Conservation (phyloP, 164 flowering plant genomes). For the Vitis cinerea region DNA sequence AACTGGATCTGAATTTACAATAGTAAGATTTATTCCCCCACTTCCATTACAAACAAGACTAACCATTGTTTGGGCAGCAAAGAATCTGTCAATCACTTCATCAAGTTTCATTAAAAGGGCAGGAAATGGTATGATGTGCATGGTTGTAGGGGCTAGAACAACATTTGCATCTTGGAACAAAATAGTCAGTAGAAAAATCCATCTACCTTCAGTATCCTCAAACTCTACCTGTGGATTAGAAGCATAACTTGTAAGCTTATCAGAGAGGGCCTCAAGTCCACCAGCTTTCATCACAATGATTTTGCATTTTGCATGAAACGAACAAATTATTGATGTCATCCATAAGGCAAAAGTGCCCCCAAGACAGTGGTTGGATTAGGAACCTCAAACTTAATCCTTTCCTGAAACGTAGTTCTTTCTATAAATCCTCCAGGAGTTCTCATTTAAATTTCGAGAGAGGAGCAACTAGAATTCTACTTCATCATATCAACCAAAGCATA, state of each 20-base stretch:
- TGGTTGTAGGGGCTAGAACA: constrained; percentile 50
- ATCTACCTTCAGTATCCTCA: constrained; percentile 49
- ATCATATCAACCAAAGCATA: constrained; percentile 69
- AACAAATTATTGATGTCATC: constrained; percentile 72
- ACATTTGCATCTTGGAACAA: constrained; percentile 69
- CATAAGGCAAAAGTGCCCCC: constrained; percentile 76
- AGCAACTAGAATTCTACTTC: constrained; percentile 47
- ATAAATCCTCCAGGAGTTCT: constrained; percentile 54
- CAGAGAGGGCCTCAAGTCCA: constrained; percentile 65
- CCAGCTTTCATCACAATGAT: constrained; percentile 73
- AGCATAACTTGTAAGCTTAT: constrained; percentile 61
- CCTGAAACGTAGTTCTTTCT: constrained; percentile 42
- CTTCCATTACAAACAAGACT: constrained; percentile 63
- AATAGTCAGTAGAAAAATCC: constrained; percentile 58
- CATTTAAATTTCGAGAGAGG: constrained; percentile 55
- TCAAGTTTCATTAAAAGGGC: constrained; percentile 63
- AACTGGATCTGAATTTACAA: constrained; percentile 83
- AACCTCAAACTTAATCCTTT: constrained; percentile 58
- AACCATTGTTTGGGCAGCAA: constrained; percentile 84
- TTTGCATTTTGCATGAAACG: constrained; percentile 48
- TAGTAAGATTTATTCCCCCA: constrained; percentile 51
- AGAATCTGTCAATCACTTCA: constrained; percentile 66
- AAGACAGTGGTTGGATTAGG: constrained; percentile 69
- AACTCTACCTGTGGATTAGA: constrained; percentile 14
- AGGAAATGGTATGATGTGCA: constrained; percentile 69